A percentile compares a stretch with the other conserved stretches of the same genome.
Conservation (phyloP, 2,329 filamentous ascomycete species). For the Trichophyton rubrum region DNA sequence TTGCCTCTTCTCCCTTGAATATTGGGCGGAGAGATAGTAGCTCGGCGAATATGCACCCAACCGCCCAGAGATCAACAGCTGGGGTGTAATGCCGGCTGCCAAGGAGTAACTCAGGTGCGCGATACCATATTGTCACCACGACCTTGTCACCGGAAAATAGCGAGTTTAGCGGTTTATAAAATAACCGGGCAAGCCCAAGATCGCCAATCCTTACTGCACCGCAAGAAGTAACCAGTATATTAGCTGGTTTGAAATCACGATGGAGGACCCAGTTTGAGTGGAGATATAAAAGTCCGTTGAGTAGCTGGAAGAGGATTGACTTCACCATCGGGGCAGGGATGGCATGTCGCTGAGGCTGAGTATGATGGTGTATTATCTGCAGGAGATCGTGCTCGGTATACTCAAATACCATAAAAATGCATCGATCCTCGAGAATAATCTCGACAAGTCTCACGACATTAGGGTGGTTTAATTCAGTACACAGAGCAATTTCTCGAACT, state of each 20-base stretch:
- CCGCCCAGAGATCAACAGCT: conserved; percentile 92
- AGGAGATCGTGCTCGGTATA: conserved; percentile 95
- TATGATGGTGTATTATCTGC: conserved; percentile 97
- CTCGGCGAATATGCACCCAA: conserved; percentile 96
- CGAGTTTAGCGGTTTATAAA: conserved; percentile 84
- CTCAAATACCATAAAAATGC: conserved; percentile 99
- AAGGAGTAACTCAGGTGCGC: conserved; percentile 82
- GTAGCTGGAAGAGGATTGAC: conserved; percentile 87
- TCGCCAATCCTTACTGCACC: conserved; percentile 94
- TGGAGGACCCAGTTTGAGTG: conserved; percentile 96
- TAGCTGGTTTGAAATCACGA: conserved; percentile 91
- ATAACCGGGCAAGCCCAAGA: conserved; percentile 78
- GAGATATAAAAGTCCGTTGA: conserved; percentile 88
- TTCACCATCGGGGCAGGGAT: conserved; percentile 84
- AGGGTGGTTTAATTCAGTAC: conserved; percentile 74
- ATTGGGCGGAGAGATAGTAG: conserved; percentile 80
- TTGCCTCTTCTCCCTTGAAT: conserved; percentile 97
- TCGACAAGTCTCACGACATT: conserved; percentile 88
- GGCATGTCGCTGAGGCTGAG: conserved; percentile 70
- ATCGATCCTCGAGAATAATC: conserved; percentile 96
- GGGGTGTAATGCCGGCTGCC: conserved; percentile 94
- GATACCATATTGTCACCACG: conserved; percentile 98
- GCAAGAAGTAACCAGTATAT: conserved; percentile 90
- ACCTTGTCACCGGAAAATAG: conserved; percentile 94
- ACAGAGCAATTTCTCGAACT: conserved; percentile 93